These are phyloP conservation scores for Arxiozyma bovina DNA, from an alignment of 1,139 yeast species.

Conservation along the genomic window DNA sequence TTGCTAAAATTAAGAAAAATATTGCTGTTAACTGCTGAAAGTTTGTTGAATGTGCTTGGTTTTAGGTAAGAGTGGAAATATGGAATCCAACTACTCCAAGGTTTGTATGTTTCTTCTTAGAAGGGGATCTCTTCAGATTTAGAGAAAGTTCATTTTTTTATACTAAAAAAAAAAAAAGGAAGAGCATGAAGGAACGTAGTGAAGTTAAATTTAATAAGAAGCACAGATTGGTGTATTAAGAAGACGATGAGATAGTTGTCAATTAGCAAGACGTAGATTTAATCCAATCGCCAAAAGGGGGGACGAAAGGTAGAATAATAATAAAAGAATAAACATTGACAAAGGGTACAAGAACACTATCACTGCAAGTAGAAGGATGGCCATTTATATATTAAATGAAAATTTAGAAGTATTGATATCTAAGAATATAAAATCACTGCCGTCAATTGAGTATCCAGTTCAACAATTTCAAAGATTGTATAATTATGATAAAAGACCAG, in stretches of 20 bases:
- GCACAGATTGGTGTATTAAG: neutral
- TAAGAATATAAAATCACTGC: slow-evolving; percentile 41
- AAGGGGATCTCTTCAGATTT: neutral
- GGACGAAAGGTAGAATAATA: too few relatives aligned
- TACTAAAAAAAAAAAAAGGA: too few relatives aligned
- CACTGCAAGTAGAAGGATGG: neutral
- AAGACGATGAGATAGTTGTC: neutral
- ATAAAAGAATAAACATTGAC: too few relatives aligned
- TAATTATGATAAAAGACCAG: slow-evolving; percentile 31
- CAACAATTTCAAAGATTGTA: slow-evolving; percentile 14
- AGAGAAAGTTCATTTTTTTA: neutral
- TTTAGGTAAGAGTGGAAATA: neutral
- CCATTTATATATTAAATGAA: slow-evolving; percentile 52
- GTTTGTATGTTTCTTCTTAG: neutral
- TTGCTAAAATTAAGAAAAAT: neutral
- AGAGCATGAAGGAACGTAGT: neutral
- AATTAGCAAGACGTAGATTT: neutral
- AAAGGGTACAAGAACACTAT: neutral
- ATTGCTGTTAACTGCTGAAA: neutral
- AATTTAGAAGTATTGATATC: slow-evolving; percentile 50
- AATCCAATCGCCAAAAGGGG: too few relatives aligned
- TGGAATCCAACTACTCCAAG: too few relatives aligned
- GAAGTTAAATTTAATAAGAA: neutral
- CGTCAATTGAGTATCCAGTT: slow-evolving; percentile 10
- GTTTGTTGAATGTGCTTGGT: too few relatives aligned